Evolutionary conservation across 176 grass and related monocot genomes (phyloP), one percentile per base, ranked within the genome.

Genomic region (Rhynchospora pubera): DNA sequence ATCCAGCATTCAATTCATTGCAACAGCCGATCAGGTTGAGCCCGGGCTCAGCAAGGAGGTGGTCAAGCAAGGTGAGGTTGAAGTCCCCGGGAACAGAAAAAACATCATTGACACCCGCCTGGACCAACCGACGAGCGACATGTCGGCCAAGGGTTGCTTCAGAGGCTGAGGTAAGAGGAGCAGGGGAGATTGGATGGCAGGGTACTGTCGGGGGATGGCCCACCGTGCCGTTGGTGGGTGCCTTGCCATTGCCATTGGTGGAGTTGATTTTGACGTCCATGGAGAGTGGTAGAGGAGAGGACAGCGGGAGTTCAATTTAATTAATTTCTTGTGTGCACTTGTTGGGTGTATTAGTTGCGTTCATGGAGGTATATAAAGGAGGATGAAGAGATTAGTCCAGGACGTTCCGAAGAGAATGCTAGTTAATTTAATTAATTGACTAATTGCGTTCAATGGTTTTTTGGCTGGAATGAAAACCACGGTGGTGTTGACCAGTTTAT

Each of bases 21-120:
- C 93, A 97, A 88, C 93, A 97, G 51, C 93, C 93, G 80, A 93
- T 80, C 73, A 97, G 87, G 84, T 85, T 66, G 83, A 97, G 94
- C 0, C 89, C 91, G 24, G 94, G 94, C 81, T 93, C 94, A 16
- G 86, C 91, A 64, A 97, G 51, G 60, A 97, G 91, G 85, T 97
- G 86, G 87, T 97, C 94, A 73, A 97, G 91, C 70, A 97, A 87
- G 62, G 91, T 97, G 34, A 97, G 91, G 87, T 97, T 97, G 94
- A 93, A 97, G 82, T 97, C 94, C 10, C 94, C 91, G 7, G 94
- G 94, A 0, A 97, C 94, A 16, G 91, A 82, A 91, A 97, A 97
- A 47, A 97, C 94, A 84, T 97, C 94, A 58, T 78, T 53, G 82
- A 85, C 89, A 75, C 94, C 94, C 13, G 90, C 78, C 89, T 93